A percentile compares a stretch with the other conserved stretches of the same genome.
Evolutionary conservation across 2,329 filamentous ascomycete species (phyloP).

Genomic region (Cladophialophora immunda): DNA sequence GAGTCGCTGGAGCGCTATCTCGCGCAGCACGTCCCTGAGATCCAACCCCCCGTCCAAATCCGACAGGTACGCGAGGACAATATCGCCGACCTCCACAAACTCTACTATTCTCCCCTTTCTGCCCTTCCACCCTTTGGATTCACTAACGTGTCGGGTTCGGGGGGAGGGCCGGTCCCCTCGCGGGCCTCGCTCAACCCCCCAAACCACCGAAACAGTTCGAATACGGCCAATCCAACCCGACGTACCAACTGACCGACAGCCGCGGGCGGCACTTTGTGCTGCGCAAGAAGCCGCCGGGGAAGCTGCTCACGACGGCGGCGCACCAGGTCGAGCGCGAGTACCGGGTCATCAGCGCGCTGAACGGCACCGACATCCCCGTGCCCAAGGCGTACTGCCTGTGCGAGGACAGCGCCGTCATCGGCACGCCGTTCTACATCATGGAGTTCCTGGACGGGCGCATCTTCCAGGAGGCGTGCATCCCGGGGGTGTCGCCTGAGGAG

Average conservation of each 20-base stretch:
- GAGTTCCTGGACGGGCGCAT: constrained; percentile 92
- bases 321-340: constrained; percentile 98
- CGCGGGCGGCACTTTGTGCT: constrained; percentile 80
- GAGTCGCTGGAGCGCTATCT: constrained; percentile 82
- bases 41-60: constrained; percentile 82
- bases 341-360: constrained; percentile 84
- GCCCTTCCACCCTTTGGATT: too few species aligned
- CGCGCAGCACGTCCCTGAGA: constrained; percentile 77
- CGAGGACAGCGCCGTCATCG: constrained; percentile 79
- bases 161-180: too few species aligned
- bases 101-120: not conserved
- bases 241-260: constrained; percentile 86
- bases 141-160: not conserved
- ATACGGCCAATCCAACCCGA: constrained; percentile 97
- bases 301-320: constrained; percentile 89
- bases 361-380: constrained; percentile 81
- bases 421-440: constrained; percentile 97
- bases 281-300: constrained; percentile 95
- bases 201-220: constrained; percentile 87
- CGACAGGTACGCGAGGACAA: constrained; percentile 74
- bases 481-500: constrained; percentile 72
- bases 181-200: too few species aligned
- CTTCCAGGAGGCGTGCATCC: constrained; percentile 86
- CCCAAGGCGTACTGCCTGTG: constrained; percentile 86
- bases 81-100: not conserved